These are phyloP conservation scores for Zygnema circumcarinatum DNA, from an alignment of 139 green algal species.

Conservation along the genomic window DNA sequence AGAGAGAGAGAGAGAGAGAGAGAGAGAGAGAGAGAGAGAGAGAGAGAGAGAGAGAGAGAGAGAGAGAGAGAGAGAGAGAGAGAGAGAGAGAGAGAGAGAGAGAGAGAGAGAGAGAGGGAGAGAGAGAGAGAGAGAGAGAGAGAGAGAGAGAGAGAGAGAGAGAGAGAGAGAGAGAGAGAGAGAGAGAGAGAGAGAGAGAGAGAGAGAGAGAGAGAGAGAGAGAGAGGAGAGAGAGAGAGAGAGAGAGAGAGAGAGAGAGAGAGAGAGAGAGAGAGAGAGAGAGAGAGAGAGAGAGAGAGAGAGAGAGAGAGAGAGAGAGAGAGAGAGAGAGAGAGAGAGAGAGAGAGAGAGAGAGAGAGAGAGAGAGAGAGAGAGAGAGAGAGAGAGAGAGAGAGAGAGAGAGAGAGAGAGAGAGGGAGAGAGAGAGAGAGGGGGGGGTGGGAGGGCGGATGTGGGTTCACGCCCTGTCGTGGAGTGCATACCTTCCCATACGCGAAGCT, in stretches of 20 bases:
- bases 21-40: slow-evolving; percentile 1
- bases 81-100: slow-evolving; percentile 19
- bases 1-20: slow-evolving; percentile 11
- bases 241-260: not conserved
- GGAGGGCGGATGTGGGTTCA: not conserved
- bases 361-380: not conserved
- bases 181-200: not conserved
- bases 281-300: not conserved
- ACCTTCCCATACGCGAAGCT: not conserved
- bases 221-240: not conserved
- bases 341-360: not conserved
- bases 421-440: not conserved
- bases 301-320: not conserved
- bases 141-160: not conserved
- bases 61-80: not conserved
- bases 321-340: not conserved
- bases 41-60: slow-evolving; percentile 2
- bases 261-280: not conserved
- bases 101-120: slow-evolving; percentile 16
- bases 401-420: not conserved
- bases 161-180: not conserved
- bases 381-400: not conserved
- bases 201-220: not conserved
- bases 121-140: not conserved
- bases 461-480: not conserved